Conservation (phyloP, 169 alveolate species). For the Cryptosporidium felis region DNA sequence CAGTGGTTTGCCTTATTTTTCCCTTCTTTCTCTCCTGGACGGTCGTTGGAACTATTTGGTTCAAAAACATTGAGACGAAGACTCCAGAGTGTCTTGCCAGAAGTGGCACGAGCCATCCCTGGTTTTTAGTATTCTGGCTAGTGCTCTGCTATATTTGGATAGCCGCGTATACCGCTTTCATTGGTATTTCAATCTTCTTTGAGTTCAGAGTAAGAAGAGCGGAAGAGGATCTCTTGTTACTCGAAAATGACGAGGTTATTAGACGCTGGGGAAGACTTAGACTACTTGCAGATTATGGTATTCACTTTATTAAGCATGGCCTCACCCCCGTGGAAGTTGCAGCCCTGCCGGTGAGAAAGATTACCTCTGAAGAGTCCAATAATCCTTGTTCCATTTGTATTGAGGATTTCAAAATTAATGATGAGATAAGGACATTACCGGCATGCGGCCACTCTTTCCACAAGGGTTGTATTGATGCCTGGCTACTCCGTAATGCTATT, state of each 20-base stretch:
- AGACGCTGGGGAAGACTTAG: slow-evolving; percentile 77
- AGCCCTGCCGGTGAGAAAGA: slow-evolving; percentile 25
- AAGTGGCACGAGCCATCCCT: slow-evolving; percentile 79
- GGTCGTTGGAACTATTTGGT: slow-evolving; percentile 79
- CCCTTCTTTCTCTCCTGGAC: slow-evolving; percentile 80
- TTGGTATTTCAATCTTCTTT: slow-evolving; percentile 73
- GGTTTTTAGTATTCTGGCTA: slow-evolving; percentile 82
- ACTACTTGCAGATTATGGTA: slow-evolving; percentile 79
- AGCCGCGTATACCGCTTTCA: slow-evolving; percentile 77
- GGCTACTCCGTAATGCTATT: slow-evolving; percentile 82
- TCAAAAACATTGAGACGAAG: slow-evolving; percentile 72
- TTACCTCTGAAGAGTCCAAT: not conserved
- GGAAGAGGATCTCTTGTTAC: slow-evolving; percentile 74
- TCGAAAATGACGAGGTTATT: slow-evolving; percentile 76
- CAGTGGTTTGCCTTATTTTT: slow-evolving; percentile 76
- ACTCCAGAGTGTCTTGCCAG: slow-evolving; percentile 78
- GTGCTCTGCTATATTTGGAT: slow-evolving; percentile 81
- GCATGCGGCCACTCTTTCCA: slow-evolving; percentile 82
- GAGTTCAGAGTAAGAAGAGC: slow-evolving; percentile 77
- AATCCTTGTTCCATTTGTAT: slow-evolving; percentile 76
- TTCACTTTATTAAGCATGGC: slow-evolving; percentile 78
- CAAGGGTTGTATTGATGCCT: slow-evolving; percentile 80
- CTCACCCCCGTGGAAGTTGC: slow-evolving; percentile 72
- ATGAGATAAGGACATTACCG: slow-evolving; percentile 76
- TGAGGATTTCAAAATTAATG: slow-evolving; percentile 73